These are phyloP conservation scores for Theobroma cacao DNA, from an alignment of 345 rosid genomes.

Conservation along the genomic window DNA sequence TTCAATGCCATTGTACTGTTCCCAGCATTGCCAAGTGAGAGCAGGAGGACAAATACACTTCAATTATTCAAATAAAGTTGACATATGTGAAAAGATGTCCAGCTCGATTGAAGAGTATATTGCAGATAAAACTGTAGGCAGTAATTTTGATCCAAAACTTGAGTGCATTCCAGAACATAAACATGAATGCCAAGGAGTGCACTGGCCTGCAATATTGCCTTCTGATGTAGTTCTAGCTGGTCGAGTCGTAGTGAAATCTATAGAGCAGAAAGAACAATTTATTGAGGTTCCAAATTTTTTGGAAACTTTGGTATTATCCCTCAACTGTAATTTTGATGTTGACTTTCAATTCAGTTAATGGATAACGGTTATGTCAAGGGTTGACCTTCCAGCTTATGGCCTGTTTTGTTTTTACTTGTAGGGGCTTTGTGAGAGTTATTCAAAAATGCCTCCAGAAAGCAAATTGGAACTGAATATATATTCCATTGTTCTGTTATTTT, in stretches of 20 bases:
- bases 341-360: not conserved
- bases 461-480: conserved; percentile 74
- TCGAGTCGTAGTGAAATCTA: conserved; percentile 53
- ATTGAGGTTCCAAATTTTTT: conserved; percentile 29
- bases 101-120: conserved; percentile 38
- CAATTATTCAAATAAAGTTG: conserved; percentile 22
- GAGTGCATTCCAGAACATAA: conserved; percentile 62
- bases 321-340: not conserved
- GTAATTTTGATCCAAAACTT: conserved; percentile 17
- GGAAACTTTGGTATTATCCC: conserved; percentile 44
- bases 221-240: conserved; percentile 77
- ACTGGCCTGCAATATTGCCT: conserved; percentile 80
- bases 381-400: conserved; percentile 18
- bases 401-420: conserved; percentile 24
- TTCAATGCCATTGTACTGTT: conserved; percentile 74
- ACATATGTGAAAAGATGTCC: conserved; percentile 23
- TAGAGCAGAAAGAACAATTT: conserved; percentile 35
- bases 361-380: not conserved
- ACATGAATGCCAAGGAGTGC: conserved; percentile 74
- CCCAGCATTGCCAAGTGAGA: conserved; percentile 53
- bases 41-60: conserved; percentile 47
- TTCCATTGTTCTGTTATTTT: conserved; percentile 60
- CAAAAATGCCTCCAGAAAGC: conserved; percentile 52
- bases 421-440: conserved; percentile 65
- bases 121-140: conserved; percentile 29